Evolutionary conservation across 2,329 filamentous ascomycete species (phyloP), one percentile per base, ranked within the genome.

Genomic region (Decorospora gaudefroyi): DNA sequence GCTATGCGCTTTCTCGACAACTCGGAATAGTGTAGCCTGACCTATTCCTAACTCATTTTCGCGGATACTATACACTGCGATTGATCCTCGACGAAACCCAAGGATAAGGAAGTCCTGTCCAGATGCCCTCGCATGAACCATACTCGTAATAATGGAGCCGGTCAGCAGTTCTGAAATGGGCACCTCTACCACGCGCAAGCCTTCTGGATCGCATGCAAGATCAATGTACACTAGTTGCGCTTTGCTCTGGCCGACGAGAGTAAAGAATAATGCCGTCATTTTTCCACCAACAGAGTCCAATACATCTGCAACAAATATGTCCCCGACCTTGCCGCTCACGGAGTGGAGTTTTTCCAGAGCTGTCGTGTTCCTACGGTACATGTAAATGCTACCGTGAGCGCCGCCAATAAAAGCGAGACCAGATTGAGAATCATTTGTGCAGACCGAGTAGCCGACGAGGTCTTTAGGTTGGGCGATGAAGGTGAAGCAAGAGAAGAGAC

Each of bases 61-160:
- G 12, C 33, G 67, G 26, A 61, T 48, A 42, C 59, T 29, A 50
- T 80, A 82, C 1, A 80, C 37, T 3, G 76, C 76, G 35, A 86
- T 60, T 1, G 72, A 71, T 3, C 84, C 83, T 37, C 70, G 71
- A 49, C 81, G 76, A 25, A 80, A 82, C 1, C 83, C 84, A 6
- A 85, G 46, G 1, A 79, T 52, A n/a, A 79, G 57, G 41, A 68
- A 69, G 7, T 68, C 39, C 3, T 44, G 46, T 1, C 35, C 28
- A 2, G 31, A 12, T 4, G 31, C 32, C 8, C 36, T 9, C 1
- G 74, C 47, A 25, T 72, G 59, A 12, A 64, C 64, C 41, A 78
- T 77, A 50, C 77, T 78, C 12, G 80, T 80, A 10, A 83, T 73
- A 2, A 74, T 62, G 39, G 82, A 81, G 4, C 70, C 72, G 2